Percentiles rank a stretch among this genome's conserved stretches.
Evolutionary conservation across 192 early-diverging fungal species (phyloP).

Genomic region (Umbelopsis isabellina): DNA sequence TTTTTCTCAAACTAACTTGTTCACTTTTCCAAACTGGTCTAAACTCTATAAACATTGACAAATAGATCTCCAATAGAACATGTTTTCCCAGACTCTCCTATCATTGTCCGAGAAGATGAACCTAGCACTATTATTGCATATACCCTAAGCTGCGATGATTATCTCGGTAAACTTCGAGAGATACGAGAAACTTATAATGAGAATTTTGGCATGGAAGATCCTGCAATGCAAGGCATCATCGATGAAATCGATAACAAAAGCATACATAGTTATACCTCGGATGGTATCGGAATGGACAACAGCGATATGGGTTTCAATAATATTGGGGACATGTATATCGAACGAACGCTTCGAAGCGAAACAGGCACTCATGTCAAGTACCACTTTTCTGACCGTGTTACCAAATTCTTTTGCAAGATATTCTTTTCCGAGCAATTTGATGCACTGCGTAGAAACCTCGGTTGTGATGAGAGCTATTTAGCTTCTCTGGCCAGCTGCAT

Average conservation of each 20-base stretch:
- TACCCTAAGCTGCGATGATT: constrained; percentile 77
- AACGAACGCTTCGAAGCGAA: constrained; percentile 67
- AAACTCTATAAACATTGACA: neutral
- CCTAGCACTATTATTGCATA: constrained; percentile 93
- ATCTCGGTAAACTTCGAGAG: constrained; percentile 65
- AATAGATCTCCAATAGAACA: constrained; percentile 76
- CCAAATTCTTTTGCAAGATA: constrained; percentile 85
- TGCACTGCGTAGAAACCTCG: constrained; percentile 80
- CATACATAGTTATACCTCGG: constrained; percentile 15
- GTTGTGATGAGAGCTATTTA: constrained; percentile 81
- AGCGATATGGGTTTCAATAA: neutral
- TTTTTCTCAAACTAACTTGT: too few relatives aligned
- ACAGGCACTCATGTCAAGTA: constrained; percentile 78
- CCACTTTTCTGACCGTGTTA: constrained; percentile 74
- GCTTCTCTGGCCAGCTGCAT: constrained; percentile 88
- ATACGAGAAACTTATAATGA: constrained; percentile 39
- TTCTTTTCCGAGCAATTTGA: constrained; percentile 95
- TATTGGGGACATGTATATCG: constrained; percentile 42
- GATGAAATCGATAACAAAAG: constrained; percentile 17
- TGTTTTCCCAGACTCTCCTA: constrained; percentile 81
- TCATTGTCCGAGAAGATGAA: constrained; percentile 90
- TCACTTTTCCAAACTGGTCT: neutral
- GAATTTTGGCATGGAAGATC: neutral
- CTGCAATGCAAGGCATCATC: neutral
- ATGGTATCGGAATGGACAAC: neutral